Percentiles rank a stretch among this genome's conserved stretches.
Conservation (phyloP, 2,329 filamentous ascomycete genomes). For the Fusarium protoensiforme region DNA sequence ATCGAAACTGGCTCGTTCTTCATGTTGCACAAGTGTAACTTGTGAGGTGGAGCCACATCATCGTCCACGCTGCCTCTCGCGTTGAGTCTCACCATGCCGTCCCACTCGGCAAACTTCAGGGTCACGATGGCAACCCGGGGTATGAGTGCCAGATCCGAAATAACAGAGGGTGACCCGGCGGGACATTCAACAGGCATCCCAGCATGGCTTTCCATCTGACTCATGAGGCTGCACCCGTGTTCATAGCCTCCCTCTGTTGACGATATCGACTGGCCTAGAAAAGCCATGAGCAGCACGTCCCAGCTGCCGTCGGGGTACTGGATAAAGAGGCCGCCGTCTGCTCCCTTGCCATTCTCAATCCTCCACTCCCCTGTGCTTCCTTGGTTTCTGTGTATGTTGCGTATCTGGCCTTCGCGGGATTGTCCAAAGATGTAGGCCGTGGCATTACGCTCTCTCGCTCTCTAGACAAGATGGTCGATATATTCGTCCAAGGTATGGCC, state of each 20-base stretch:
- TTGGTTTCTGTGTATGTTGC: not conserved
- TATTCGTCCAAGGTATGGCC: not conserved
- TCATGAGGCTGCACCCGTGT: not conserved
- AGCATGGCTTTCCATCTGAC: not conserved
- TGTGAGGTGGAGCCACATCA: not conserved
- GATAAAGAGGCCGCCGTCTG: constrained; percentile 21
- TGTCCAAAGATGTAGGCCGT: constrained; percentile 1
- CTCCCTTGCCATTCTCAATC: constrained; percentile 1
- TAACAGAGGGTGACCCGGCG: not conserved
- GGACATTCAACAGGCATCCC: not conserved
- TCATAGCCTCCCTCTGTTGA: not conserved
- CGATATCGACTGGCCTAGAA: constrained; percentile 9
- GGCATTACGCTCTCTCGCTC: not conserved
- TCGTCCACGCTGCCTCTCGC: not conserved
- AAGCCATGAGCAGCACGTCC: constrained; percentile 20
- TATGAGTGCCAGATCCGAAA: not conserved
- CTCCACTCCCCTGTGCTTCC: not conserved
- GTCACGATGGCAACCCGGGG: not conserved
- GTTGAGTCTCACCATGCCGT: no score
- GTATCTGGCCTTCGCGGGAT: not conserved
- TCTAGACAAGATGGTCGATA: not conserved
- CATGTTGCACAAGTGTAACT: not conserved
- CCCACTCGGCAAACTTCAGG: not conserved
- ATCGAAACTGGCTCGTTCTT: not conserved
- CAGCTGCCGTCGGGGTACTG: constrained; percentile 16